Base-by-base conservation (phyloP, 192 early-diverging fungal species). In the Tieghemiomyces parasiticus region DNA sequence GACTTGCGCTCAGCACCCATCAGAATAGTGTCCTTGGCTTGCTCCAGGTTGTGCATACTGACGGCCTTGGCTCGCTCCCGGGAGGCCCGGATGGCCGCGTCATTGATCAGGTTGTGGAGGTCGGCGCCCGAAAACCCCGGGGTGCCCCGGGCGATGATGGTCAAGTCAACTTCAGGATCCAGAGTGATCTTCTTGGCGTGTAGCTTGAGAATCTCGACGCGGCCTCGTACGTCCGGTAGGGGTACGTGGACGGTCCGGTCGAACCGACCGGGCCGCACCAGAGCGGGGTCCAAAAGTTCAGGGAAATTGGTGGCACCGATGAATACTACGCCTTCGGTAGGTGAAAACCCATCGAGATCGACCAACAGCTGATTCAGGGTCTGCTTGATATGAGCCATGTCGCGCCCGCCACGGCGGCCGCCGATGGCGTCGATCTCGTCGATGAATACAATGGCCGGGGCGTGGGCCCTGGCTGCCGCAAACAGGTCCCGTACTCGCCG, bases 51-150 rank as follows among this genome's bases (percentile, higher is more conserved):
- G 50, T 70, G 77, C 74, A 87, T 84, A 9, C 67, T 74, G 1
- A 99, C 92, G 29, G 72, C 66, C 35, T 70, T 74, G n/a, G 80
- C 74, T 26, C 79, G 74, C 62, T 89, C 85, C 55, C 92, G 87
- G 24, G 86, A 86, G 0, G 95, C 97, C 60, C 88, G 81, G 63
- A 99, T 95, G 3, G 97, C 97, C 1, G 95, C 95, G 38, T 94
- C 89, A 69, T 99, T 99, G 66, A 98, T 81, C 30, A 99, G 76
- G 61, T 99, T 99, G 55, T 93, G 88, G 16, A 99, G 69, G 68
- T 99, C 93, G n/a, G 97, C 97, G 42, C 97, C 97, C n/a, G 91
- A 94, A 67, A 99, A 98, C 19, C 97, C 97, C 6, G 95, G 92
- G 9, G 97, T 97, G 31, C 97, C 95, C 32, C 95, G 80, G 3